Evolutionary conservation across 1,284 basidiomycete species (phyloP), one percentile per base, ranked within the genome.

Genomic region (Cryptococcus amylolentus): DNA sequence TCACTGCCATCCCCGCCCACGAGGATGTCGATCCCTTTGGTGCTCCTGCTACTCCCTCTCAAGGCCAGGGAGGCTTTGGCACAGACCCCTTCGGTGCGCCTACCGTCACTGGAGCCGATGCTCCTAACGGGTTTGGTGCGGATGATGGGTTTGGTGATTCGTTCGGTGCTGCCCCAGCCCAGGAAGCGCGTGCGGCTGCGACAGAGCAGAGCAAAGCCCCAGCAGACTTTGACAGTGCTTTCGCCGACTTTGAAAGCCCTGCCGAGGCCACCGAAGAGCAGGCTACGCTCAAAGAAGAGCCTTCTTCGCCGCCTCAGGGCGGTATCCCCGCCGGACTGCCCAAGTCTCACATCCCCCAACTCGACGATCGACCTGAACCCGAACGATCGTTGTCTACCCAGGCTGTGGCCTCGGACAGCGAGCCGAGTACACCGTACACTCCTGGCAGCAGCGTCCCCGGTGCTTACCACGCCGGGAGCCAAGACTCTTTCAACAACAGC

Each of bases 171-270:
- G n/a, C 27, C 14, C 49, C 41, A 9, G 43, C 55, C 40, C 35
- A 47, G 26, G 45, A 44, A 37, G 13, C 35, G 16, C 26, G n/a
- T 14, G 20, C 10, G 41, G 41, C 41, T 42, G 41, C 41, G 8
- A 42, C 41, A 31, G 46, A 31, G 31, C n/a, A 27, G 26, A 47
- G 31, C 41, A 31, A 31, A 20, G 55, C 48, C 12, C 14, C 80
- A n/a, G 84, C 67, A 3, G 64, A 69, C 54, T 65, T 72, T 45
- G 66, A 68, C 49, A 52, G 66, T 10, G 65, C 70, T 1, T 72
- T 83, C 44, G 84, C 80, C 57, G 87, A 86, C 49, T 89, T 91
- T 63, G 88, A 91, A 66, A 83, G 88, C 66, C 84, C 81, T 88
- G 70, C 55, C 13, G 49, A 55, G n/a, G 83, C 50, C n/a, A 23